Base-by-base conservation (phyloP, 441 rosid genomes). In the Dalechampia spathulata region DNA sequence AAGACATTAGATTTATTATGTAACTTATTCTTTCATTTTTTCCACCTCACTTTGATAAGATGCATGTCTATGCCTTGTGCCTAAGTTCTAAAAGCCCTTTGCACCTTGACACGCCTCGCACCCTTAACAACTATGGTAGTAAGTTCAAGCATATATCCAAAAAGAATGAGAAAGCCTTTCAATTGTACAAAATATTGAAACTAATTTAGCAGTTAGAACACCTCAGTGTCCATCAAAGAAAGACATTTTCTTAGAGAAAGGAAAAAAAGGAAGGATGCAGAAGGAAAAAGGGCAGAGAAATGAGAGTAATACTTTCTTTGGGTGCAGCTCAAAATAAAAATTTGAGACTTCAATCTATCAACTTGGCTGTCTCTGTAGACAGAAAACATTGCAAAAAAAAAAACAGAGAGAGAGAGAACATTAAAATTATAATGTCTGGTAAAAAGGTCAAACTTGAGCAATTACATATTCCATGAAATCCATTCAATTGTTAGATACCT, bases 241-340 rank as follows among this genome's bases (percentile, higher is more conserved):
- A 23, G 2, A 26, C 10, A 25, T 17, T 16, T 4, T 34, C n/a
- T 39, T 15, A 4, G 6, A 34, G 10, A 34, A 8, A 8, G 16
- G 6, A 39, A 15, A 15, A 39, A n/a, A 14, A 6, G 1, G 10
- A 20, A 19, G 43, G 21, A 22, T 12, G 13, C 8, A 25, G 34
- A 55, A 19, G 1, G 10, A 38, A 30, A 6, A 25, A 22, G 0
- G 16, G 25, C 21, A 38, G 5, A 48, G 30, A 34, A 51, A 43
- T 6, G 9, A 62, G 28, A 48, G 20, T 14, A 46, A 28, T 70
- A 89, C 99, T 83, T 86, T 68, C 99, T 90, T 57, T 83, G 96
- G 6, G 79, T 86, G 78, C 99, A 92, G 45, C 80, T 60, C 77
- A 93, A 64, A 52, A 78, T 85, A 66, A 64, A 93, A 57, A 93